A percentile compares a stretch with the other conserved stretches of the same genome.
Conservation (phyloP, 805 yeast genomes). For the Ogataea methanolica region DNA sequence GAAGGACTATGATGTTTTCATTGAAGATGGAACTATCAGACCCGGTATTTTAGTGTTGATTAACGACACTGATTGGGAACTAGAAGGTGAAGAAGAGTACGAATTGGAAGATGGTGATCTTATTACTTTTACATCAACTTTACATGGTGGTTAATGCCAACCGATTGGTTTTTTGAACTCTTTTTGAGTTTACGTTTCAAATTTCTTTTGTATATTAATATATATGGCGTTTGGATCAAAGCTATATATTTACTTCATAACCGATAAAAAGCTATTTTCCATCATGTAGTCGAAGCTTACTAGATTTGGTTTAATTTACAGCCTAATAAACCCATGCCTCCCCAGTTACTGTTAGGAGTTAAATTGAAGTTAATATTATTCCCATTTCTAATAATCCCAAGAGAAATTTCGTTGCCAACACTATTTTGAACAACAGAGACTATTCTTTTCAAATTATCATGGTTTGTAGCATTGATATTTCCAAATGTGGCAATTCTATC, state of each 20-base stretch:
- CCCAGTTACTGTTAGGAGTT: constrained; percentile 53
- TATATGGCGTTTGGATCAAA: not conserved
- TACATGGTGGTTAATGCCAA: constrained; percentile 84
- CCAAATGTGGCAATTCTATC: constrained; percentile 59
- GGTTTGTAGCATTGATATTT: constrained; percentile 44
- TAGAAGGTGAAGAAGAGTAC: constrained; percentile 84
- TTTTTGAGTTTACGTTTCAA: not conserved
- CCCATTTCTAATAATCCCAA: constrained; percentile 22
- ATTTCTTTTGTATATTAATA: not conserved
- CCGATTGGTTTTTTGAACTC: not conserved
- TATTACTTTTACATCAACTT: constrained; percentile 83
- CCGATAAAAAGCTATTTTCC: too few species aligned
- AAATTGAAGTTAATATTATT: constrained; percentile 25
- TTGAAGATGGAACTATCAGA: constrained; percentile 77
- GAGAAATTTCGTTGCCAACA: constrained; percentile 12
- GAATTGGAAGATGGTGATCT: constrained; percentile 71
- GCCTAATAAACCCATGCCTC: constrained; percentile 66
- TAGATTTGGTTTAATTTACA: constrained; percentile 49
- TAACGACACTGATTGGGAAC: constrained; percentile 96
- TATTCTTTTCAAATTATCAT: constrained; percentile 42
- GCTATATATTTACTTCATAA: too few species aligned
- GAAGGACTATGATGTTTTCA: constrained; percentile 66
- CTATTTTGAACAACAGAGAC: constrained; percentile 39
- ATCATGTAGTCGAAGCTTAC: not conserved
- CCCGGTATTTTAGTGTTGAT: constrained; percentile 91